Base-by-base conservation (phyloP, 2,329 filamentous ascomycete species). In the Pseudonectria buxi region DNA sequence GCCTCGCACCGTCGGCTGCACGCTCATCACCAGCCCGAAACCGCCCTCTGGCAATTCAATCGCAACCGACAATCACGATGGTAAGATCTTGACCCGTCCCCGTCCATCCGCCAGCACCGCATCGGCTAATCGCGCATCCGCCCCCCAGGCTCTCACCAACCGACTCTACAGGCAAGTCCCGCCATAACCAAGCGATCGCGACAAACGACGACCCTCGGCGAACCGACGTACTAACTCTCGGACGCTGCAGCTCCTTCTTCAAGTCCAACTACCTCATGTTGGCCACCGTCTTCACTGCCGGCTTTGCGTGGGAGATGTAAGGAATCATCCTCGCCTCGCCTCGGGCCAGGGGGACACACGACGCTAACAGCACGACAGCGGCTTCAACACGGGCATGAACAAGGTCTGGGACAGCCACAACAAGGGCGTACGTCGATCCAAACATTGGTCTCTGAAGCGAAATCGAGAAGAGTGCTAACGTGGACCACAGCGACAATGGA, bases 231-330 rank as follows among this genome's bases (percentile, higher is more conserved):
- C 37, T 30, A 35, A 45, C 24, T 25, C 37, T 41, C 41, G 43
- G 43, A 42, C 53, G 18, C 15, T 44, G 49, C 66, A 96, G 92
- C 72, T 66, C 78, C 58, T 57, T 96, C 52, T 82, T 96, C 74
- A 81, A 83, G 65, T 81, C 76, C 62, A 98, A 98, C 74, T 83
- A 76, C 55, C 73, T 83, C 62, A 95, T 95, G 78, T 73, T 98
- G 56, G 82, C 78, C 50, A 75, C 80, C 47, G 85, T 98, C 60
- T 98, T 98, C 63, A 76, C 71, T 51, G 75, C 79, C 50, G 90
- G 89, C 50, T 98, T 98, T 61, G 86, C 75, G 47, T 88, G 94
- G 61, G 87, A 96, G 72, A 76, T 98, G 92, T 98, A 78, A 60
- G 86, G 24, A 68, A 46, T 35, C 28, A 30, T 24, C 37, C 14